Percentiles rank a stretch among this genome's conserved stretches.
Conservation (phyloP, 1,284 basidiomycete species). For the Cutaneotrichosporon sp. region DNA sequence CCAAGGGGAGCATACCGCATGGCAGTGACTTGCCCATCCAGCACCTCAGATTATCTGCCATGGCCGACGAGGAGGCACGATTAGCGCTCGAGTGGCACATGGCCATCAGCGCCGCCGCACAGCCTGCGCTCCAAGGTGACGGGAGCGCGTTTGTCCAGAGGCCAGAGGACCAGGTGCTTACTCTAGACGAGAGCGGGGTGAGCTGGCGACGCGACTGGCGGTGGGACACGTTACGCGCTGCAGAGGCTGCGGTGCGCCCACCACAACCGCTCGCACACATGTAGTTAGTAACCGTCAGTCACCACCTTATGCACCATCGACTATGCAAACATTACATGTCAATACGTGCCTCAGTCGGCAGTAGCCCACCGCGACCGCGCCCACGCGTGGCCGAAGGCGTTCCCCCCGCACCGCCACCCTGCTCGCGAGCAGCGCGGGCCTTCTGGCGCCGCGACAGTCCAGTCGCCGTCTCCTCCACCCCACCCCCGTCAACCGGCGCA, state of each 20-base stretch:
- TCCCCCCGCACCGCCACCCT: neutral
- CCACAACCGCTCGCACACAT: neutral
- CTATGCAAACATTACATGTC: slow-evolving; percentile 14
- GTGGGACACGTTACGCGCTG: slow-evolving; percentile 52
- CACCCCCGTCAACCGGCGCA: neutral
- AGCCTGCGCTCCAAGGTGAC: slow-evolving; percentile 28
- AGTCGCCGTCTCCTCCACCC: neutral
- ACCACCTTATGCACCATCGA: neutral
- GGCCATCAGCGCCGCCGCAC: slow-evolving; percentile 55
- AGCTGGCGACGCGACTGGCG: slow-evolving; percentile 60
- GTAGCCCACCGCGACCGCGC: slow-evolving; percentile 15
- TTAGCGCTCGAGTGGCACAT: slow-evolving; percentile 60
- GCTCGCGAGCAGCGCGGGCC: neutral
- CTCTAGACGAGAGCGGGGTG: slow-evolving; percentile 61
- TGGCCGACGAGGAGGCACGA: slow-evolving; percentile 53
- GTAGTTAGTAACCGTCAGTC: neutral
- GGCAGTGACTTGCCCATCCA: slow-evolving; percentile 62
- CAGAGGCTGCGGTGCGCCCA: slow-evolving; percentile 20
- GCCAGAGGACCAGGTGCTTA: slow-evolving; percentile 49
- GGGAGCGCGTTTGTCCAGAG: slow-evolving; percentile 42
- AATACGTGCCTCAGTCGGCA: slow-evolving; percentile 23
- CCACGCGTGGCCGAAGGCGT: neutral
- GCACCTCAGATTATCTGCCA: slow-evolving; percentile 55
- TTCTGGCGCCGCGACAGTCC: neutral
- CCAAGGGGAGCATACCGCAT: slow-evolving; percentile 65